Conservation (phyloP, 257 asterid genomes). For the Pogostemon cablin region DNA sequence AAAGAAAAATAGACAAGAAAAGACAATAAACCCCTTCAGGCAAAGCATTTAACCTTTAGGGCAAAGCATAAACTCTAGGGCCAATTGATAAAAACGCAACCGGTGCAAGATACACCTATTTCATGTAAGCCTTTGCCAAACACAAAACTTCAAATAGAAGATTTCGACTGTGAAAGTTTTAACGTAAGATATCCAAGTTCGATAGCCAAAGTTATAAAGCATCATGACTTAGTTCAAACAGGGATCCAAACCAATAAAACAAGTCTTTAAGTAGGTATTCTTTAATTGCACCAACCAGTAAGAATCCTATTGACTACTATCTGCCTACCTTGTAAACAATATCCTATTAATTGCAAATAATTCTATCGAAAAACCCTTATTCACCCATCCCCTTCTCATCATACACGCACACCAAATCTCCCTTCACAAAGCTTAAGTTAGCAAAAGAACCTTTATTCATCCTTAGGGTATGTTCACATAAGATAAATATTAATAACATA, state of each 20-base stretch:
- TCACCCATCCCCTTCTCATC: too few species aligned
- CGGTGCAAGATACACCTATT: too few species aligned
- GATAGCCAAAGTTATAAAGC: neutral
- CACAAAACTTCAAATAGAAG: neutral
- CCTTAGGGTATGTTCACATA: neutral
- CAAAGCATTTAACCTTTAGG: too few species aligned
- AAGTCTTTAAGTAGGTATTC: neutral
- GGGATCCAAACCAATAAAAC: neutral
- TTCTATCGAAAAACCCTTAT: neutral
- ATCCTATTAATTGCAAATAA: neutral
- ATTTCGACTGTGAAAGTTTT: neutral
- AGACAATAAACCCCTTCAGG: too few species aligned
- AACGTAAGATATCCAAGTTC: neutral
- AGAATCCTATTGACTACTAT: neutral
- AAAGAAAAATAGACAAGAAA: too few species aligned
- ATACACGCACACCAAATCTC: too few species aligned
- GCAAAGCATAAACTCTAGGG: too few species aligned
- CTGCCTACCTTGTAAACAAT: neutral
- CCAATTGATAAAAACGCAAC: too few species aligned
- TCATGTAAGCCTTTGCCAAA: too few species aligned
- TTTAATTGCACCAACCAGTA: neutral
- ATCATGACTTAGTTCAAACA: too few species aligned
- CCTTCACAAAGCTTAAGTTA: too few species aligned
- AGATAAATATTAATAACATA: neutral
- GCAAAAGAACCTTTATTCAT: too few species aligned